phyloP scores from a whole-genome alignment of 2,329 filamentous ascomycete species.

The Colletotrichum eremochloae region DNA sequence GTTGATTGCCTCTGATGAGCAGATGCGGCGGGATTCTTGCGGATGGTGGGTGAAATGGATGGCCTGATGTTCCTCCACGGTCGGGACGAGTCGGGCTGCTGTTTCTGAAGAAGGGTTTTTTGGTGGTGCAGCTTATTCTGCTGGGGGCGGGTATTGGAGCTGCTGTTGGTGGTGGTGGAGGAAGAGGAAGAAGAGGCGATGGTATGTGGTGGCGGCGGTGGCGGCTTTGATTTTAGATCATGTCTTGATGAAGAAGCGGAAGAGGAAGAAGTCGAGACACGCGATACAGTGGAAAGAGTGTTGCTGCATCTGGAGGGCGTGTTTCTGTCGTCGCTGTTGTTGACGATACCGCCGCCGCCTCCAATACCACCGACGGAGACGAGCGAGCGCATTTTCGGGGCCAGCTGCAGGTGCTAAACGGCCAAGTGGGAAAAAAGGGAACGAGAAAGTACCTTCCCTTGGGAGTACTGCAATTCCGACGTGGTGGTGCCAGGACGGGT shows the following conservation, averaged over 20 bases:
- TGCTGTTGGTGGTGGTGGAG: background rate
- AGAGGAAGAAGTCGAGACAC: background rate
- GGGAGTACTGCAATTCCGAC: background rate
- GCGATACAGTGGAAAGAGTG: slow-evolving; percentile 20
- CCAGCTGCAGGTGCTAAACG: background rate
- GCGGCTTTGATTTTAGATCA: slow-evolving; percentile 1
- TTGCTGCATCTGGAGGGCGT: slow-evolving; percentile 25
- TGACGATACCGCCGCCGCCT: background rate
- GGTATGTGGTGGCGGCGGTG: slow-evolving; percentile 9
- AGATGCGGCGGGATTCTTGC: slow-evolving; percentile 25
- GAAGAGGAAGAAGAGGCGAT: background rate
- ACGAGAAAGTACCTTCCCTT: slow-evolving; percentile 10
- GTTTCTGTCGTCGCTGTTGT: slow-evolving; percentile 8
- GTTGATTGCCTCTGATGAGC: slow-evolving; percentile 18
- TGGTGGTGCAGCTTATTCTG: slow-evolving; percentile 17
- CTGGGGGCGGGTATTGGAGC: background rate
- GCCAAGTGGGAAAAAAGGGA: background rate
- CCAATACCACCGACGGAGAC: background rate
- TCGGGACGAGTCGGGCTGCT: slow-evolving; percentile 36
- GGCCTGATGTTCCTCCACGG: slow-evolving; percentile 36
- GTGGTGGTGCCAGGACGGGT: slow-evolving; percentile 10
- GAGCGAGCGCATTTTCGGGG: slow-evolving; percentile 34
- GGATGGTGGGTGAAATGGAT: slow-evolving; percentile 36
- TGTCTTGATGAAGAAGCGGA: slow-evolving; percentile 13
- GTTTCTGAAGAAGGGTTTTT: slow-evolving; percentile 18